Evolutionary conservation across 2,329 filamentous ascomycete species (phyloP), one percentile per base, ranked within the genome.

Genomic region (Bipolaris zeicola): DNA sequence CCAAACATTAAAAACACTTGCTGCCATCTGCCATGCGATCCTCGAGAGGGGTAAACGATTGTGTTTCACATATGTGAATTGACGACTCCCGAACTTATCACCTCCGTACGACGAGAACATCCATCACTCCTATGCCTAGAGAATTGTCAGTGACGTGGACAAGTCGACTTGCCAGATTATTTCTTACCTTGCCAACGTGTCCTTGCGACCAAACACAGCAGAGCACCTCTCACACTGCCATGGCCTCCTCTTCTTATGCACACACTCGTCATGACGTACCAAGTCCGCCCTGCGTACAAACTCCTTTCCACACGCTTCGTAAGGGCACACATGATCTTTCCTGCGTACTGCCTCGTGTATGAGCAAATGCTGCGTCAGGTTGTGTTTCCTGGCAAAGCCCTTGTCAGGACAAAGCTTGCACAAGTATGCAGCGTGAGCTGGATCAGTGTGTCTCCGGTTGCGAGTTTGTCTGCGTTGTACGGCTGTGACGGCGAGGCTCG

Each of bases 201-300:
- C 91, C 73, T 92, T 92, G 42, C 91, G 84, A 24, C 90, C 87
- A 79, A 96, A 96, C 39, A 83, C 81, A 51, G 86, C 83, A 31
- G 83, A 83, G 70, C 91, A 96, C 58, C 87, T 87, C 58, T 87
- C 82, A 70, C 91, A 96, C 57, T 81, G 81, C 73, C 88, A 87
- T 64, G 88, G 87, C 52, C 86, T 85, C 61, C 88, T 82, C 76
- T 91, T 92, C 72, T 87, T 81, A 71, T 96, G 91, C 10, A 95
- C 89, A 78, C 85, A 69, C 38, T 54, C 69, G 81, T 86, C 65
- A 84, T 82, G 74, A 57, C 86, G 79, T 39, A 77, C 76, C 22
- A 96, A 82, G 73, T 96, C 92, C 1, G 92, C 93, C 76, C 89
- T 92, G 66, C 92, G 85, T 16, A 91, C 90, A 75, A 96, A 96